phyloP scores from a whole-genome alignment of 2,329 filamentous ascomycete genomes.

The Diaporthe sp. region DNA sequence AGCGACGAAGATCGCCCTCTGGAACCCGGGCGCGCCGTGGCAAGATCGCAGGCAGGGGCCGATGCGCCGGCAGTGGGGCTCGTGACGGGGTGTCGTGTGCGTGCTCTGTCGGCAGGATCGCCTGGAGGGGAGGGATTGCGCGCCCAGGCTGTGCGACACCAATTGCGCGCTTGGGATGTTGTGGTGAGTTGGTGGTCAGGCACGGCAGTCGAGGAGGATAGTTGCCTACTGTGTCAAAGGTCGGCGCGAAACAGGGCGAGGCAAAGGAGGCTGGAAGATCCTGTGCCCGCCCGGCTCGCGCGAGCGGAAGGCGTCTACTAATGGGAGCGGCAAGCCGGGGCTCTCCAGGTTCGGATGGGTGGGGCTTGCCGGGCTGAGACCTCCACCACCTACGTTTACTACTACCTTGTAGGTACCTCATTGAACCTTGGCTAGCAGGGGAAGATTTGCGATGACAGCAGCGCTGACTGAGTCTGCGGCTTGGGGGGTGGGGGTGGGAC shows the following conservation, averaged over 20 bases:
- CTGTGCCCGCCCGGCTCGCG: conserved; percentile 18
- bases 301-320: conserved; percentile 35
- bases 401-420: conserved; percentile 15
- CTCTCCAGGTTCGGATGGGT: conserved; percentile 24
- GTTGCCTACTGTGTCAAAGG: background rate
- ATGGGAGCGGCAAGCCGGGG: conserved; percentile 28
- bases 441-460: conserved; percentile 21
- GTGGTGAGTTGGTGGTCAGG: conserved; percentile 19
- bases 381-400: conserved; percentile 24
- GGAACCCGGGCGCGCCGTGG: conserved; percentile 1
- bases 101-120: background rate
- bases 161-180: conserved; percentile 28
- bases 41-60: conserved; percentile 14
- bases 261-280: conserved; percentile 25
- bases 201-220: conserved; percentile 4
- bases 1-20: conserved; percentile 26
- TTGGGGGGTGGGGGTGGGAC: background rate
- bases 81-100: background rate
- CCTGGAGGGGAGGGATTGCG: conserved; percentile 7
- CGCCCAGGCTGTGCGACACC: conserved; percentile 33
- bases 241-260: conserved; percentile 34
- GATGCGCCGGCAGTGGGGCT: conserved; percentile 24
- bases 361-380: conserved; percentile 30
- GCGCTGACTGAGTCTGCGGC: conserved; percentile 16
- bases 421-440: conserved; percentile 22